phyloP scores from a whole-genome alignment of 2,329 filamentous ascomycete genomes.

The Ophiostoma tasmaniense region DNA sequence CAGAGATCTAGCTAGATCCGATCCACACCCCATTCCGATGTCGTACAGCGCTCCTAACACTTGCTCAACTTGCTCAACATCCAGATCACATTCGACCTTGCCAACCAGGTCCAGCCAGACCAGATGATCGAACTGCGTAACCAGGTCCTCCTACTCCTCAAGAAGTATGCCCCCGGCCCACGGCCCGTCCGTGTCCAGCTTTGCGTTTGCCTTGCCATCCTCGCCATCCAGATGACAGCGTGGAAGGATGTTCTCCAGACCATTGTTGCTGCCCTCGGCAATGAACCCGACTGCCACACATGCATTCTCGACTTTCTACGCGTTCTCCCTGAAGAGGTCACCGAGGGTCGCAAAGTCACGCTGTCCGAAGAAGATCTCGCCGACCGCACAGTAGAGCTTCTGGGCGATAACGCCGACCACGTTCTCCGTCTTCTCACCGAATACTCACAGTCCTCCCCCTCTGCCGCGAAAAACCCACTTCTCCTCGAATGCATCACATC shows the following conservation, averaged over 20 bases:
- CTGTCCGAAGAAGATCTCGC: constrained; percentile 93
- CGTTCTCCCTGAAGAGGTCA: constrained; percentile 96
- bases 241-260: constrained; percentile 89
- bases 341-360: constrained; percentile 98
- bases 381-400: constrained; percentile 74
- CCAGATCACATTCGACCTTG: constrained; percentile 92
- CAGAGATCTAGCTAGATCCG: background rate
- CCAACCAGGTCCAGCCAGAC: constrained; percentile 68
- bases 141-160: constrained; percentile 73
- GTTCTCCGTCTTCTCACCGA: constrained; percentile 81
- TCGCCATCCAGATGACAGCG: constrained; percentile 90
- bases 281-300: constrained; percentile 67
- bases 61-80: background rate
- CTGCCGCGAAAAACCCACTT: constrained; percentile 70
- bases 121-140: constrained; percentile 71
- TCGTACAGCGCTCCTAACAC: constrained; percentile 11
- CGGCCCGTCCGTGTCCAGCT: constrained; percentile 83
- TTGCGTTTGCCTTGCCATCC: constrained; percentile 85
- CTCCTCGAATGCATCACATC: constrained; percentile 93
- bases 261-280: constrained; percentile 70
- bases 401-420: constrained; percentile 82
- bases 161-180: constrained; percentile 71
- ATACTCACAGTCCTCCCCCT: constrained; percentile 70
- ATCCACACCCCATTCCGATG: constrained; percentile 6
- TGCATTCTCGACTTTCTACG: constrained; percentile 93